A percentile compares a stretch with the other conserved stretches of the same genome.
phyloP scores from a whole-genome alignment of 768 basidiomycete genomes.

The Hypholoma fasciculare region DNA sequence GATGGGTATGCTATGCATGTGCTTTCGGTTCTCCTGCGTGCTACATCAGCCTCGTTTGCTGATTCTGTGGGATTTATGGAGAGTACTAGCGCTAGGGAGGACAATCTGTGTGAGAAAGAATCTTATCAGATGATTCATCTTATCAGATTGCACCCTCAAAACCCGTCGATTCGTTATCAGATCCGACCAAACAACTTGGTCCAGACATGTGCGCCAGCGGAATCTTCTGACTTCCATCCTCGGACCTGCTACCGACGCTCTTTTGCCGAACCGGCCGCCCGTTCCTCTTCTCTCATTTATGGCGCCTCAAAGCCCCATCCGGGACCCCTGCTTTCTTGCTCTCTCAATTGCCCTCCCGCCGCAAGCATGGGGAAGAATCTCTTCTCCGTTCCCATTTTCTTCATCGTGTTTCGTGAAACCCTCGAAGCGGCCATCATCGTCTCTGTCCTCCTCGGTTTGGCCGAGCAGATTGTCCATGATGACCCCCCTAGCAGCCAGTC shows the following conservation, averaged over 20 bases:
- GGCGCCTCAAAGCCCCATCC: conserved; percentile 1
- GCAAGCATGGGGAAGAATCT: conserved; percentile 66
- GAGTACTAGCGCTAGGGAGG: background rate
- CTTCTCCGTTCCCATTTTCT: conserved; percentile 92
- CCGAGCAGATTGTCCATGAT: conserved; percentile 73
- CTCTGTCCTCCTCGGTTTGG: conserved; percentile 87
- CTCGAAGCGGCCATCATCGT: conserved; percentile 92
- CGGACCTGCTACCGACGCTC: conserved; percentile 5
- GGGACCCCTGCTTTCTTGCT: background rate
- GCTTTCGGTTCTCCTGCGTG: background rate
- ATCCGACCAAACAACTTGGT: background rate
- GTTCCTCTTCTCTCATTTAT: conserved; percentile 17
- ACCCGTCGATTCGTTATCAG: background rate
- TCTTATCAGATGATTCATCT: background rate
- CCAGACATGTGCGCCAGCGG: background rate
- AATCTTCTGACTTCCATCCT: background rate
- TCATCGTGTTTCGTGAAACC: conserved; percentile 95
- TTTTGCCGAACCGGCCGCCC: background rate
- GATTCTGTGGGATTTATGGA: background rate
- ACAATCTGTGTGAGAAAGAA: background rate
- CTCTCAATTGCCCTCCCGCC: conserved; percentile 13
- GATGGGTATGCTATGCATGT: background rate
- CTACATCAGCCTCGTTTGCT: background rate
- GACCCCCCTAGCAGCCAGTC: conserved; percentile 20
- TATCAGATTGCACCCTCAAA: background rate